These are phyloP conservation scores for Stemphylium beticola DNA, from an alignment of 2,329 filamentous ascomycete species.

Conservation along the genomic window DNA sequence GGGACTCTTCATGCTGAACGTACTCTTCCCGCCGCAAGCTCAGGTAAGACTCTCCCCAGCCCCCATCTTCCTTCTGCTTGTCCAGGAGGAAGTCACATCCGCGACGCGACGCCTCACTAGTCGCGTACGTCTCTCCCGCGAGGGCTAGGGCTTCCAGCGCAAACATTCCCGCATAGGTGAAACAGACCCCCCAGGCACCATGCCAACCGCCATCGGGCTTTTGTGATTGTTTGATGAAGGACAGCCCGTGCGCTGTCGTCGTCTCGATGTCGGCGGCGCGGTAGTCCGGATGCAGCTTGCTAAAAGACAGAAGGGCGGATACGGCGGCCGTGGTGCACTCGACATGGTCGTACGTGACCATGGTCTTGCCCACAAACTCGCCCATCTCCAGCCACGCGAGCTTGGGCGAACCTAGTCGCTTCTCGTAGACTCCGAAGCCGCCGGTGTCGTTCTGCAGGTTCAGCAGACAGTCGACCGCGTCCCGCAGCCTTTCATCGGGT, in stretches of 20 bases:
- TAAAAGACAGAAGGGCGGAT: not conserved
- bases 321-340: conserved; percentile 7
- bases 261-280: not conserved
- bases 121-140: conserved; percentile 1
- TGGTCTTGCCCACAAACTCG: conserved; percentile 3
- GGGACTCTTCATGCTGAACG: not conserved
- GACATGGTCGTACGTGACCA: not conserved
- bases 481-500: not conserved
- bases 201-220: conserved; percentile 6
- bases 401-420: no score
- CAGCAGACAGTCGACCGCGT: conserved; percentile 6
- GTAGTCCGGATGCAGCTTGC: not conserved
- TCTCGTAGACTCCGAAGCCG: conserved; percentile 6
- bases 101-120: not conserved
- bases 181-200: conserved; percentile 8
- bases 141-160: conserved; percentile 4
- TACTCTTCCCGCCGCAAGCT: conserved; percentile 1
- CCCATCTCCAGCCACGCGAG: no score
- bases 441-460: conserved; percentile 2
- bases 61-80: conserved; percentile 8
- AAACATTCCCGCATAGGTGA: conserved; percentile 11
- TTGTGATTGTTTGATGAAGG: not conserved
- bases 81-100: conserved; percentile 4
- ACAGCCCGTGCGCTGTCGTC: not conserved
- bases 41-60: conserved; percentile 6